Base-by-base conservation (phyloP, 2,329 filamentous ascomycete genomes). In the Aspergillus udagawae region DNA sequence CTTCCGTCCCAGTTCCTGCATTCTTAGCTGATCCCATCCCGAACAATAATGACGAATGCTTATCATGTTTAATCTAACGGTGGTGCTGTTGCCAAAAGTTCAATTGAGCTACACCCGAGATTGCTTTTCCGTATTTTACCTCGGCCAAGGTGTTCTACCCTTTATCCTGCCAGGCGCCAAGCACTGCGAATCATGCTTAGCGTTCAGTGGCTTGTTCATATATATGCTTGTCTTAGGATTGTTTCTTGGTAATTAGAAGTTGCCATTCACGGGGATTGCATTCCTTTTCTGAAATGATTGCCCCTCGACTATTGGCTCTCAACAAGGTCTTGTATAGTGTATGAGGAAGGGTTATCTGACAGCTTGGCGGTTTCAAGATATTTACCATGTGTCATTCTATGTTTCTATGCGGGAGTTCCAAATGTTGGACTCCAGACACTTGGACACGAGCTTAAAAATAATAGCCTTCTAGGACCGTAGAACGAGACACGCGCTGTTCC, bases 1-100 rank as follows among this genome's bases (percentile, higher is more conserved):
- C 49, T 60, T 2, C 52, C 65, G 7, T 63, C 70, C n/a, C 70
- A 72, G 53, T 72, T 70, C 51, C 38, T 72, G 57, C 60, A 59
- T n/a, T 59, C 56, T 27, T 59, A 49, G 53, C 49, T 29, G 49
- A 27, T 49, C 14, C 32, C 32, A 27, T 23, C 6, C 12, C 44
- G 17, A 21, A 10, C 44, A 23, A 47, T 47, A 35, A 29, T 29
- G 42, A 45, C 21, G 44, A 38, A 47, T 47, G 21, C 21, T 27
- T 35, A 42, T 21, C 25, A 48, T 35, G 41, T 8, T 35, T 52
- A 20, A 52, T 52, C 17, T 52, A 17, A 51, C 25, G 41, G 38
- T 44, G 38, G 51, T 7, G 51, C n/a, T 20, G 10, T 35, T 35
- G 20, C 45, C 23, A 21, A 27, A 32, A 23, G 25, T 51, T n/a